Percentiles rank a stretch among this genome's conserved stretches.
phyloP scores from a whole-genome alignment of 2,329 filamentous ascomycete genomes.

The Xylaria multiplex region DNA sequence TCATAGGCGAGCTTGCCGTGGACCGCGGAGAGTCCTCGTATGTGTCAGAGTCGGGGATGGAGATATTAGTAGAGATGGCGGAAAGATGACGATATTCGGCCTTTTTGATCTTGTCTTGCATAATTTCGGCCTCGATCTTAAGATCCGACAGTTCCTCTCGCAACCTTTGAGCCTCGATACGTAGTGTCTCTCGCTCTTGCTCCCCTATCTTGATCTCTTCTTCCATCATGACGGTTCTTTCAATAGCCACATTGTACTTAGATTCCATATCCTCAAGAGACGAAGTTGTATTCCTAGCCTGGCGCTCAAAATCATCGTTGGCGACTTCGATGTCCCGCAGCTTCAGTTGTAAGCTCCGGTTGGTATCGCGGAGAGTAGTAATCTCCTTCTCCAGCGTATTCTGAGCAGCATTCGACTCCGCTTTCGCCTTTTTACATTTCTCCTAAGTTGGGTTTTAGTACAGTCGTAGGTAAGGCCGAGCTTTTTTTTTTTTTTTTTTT shows the following conservation, averaged over 20 bases:
- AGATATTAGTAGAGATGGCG: constrained; percentile 69
- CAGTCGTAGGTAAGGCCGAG: not conserved
- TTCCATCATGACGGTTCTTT: constrained; percentile 90
- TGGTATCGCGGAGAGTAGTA: constrained; percentile 85
- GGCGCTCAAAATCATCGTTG: constrained; percentile 97
- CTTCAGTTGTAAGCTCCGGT: constrained; percentile 81
- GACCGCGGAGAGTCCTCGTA: constrained; percentile 82
- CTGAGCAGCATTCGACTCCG: constrained; percentile 85
- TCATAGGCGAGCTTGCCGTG: constrained; percentile 90
- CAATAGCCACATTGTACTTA: constrained; percentile 95
- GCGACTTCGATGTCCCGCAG: constrained; percentile 95
- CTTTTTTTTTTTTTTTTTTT: not conserved
- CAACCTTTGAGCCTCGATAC: constrained; percentile 90
- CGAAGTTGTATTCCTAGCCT: constrained; percentile 93
- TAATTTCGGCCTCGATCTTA: constrained; percentile 93
- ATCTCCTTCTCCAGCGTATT: constrained; percentile 94
- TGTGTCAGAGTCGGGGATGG: constrained; percentile 73
- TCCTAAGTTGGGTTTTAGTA: constrained; percentile 62
- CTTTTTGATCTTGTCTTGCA: constrained; percentile 91
- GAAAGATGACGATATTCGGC: constrained; percentile 68
- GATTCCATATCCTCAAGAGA: constrained; percentile 96
- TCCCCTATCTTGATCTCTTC: constrained; percentile 93
- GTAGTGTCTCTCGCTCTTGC: constrained; percentile 86
- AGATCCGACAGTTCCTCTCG: constrained; percentile 92
- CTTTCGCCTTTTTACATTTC: constrained; percentile 95